Base-by-base conservation (phyloP, 345 rosid species). In the Populus euphratica region DNA sequence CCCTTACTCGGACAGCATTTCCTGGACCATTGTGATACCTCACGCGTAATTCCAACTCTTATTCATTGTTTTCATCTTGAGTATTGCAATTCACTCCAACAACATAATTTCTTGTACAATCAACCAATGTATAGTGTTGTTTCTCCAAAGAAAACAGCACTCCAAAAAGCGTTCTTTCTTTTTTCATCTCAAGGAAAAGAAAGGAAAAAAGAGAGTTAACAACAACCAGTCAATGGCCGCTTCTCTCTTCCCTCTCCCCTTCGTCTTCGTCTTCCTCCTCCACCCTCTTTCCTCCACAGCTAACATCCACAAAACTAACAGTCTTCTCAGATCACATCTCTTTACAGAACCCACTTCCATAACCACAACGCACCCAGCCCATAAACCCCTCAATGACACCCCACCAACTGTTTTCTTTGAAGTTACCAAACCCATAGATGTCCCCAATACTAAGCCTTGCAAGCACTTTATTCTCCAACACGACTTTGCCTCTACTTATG, bases 401-500 rank as follows among this genome's bases (percentile, higher is more conserved):
- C 77, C 87, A 7, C 95, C 92, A 5, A 87, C 89, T 36, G 85
- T 79, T 54, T 94, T 66, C 90, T 94, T 94, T 77, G 99, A 94
- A 75, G 99, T 94, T 6, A 86, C 89, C 72, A 87, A 80, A 80
- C 97, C 97, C 63, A 87, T 85, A 65, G 62, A 77, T 1, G 62
- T 81, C 62, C 83, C 90, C 69, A 81, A 75, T 7, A 74, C 85
- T 23, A 71, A 78, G 29, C 93, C 93, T 1, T 94, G 94, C 85
- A 80, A 88, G 0, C 76, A 85, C 85, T 83, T 44, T 20, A 36
- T 94, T 44, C 93, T 94, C 81, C 89, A 63, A 41, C 96, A 93
- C 72, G 92, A 90, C 62, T 94, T 94, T 52, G 97, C 83, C 33
- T 89, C 73, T 83, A 94, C 97, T 8, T 91, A 93, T 2, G 84